Evolutionary conservation across 2,329 filamentous ascomycete species (phyloP), one percentile per base, ranked within the genome.

Genomic region (Trichophyton verrucosum): DNA sequence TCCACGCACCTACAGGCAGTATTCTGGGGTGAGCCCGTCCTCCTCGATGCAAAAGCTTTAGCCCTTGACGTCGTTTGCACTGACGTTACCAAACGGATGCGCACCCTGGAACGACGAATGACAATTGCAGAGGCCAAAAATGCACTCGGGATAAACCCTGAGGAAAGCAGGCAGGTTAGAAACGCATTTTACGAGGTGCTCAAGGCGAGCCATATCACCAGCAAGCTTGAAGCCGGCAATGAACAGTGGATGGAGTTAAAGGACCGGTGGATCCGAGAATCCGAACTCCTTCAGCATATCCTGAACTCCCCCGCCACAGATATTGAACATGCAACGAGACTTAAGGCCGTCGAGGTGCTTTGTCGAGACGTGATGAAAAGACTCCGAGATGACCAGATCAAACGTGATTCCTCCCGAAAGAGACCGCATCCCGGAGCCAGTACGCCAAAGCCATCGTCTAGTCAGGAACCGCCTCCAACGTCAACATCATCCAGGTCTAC

Each of bases 41-140:
- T 84, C 22, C 72, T 81, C 15, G 84, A 87, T 49, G 77, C 79
- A 47, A 88, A 86, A 69, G 80, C 80, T 42, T 77, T 89, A 53
- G 87, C 88, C 0, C 76, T 95, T 3, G 89, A 95, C 70, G 82
- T 90, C 53, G 85, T 95, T 24, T 91, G 87, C 68, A 86, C 83
- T 30, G 88, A 92, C 73, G 87, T 92, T 33, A 91, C 88, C 0
- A 94, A 94, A 73, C 80, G 87, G 20, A 85, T 91, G 78, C 83
- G 89, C 67, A 83, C 77, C 11, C 70, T 83, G 61, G 82, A 84
- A 57, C 80, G 78, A 38, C 78, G 82, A n/a, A 85, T 92, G 80
- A 86, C 84, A 0, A 81, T 92, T 51, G 81, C 83, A 1, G 86
- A 91, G 62, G 88, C 87, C 3, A 91, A 90, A 71, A 88, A 87